Base-by-base conservation (phyloP, 495 filamentous ascomycete genomes). In the Thozetella sp. region DNA sequence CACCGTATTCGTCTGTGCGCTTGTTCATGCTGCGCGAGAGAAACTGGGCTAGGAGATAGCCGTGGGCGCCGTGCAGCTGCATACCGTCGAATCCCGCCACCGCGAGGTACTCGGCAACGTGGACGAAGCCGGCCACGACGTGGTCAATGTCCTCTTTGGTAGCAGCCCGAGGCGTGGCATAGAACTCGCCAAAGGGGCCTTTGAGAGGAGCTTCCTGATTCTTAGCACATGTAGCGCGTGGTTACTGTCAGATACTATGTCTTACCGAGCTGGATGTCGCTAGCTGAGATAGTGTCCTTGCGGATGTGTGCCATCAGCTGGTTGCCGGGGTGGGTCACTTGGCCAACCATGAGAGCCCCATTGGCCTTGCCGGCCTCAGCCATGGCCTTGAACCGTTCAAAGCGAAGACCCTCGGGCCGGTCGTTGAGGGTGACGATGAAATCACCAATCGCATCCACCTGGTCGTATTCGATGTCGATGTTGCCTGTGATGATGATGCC, bases 1-100 rank as follows among this genome's bases (percentile, higher is more conserved):
- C 87, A 24, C 87, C 87, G 62, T 88, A 90, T 53, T 80, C 70
- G 68, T 89, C 87, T 0, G 78, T 85, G 20, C 87, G 82, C 54
- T 69, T 74, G 63, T 89, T 90, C 13, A 85, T 88, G 0, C 78
- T 75, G 1, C 72, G 72, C 12, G 86, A 82, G 22, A 90, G 70
- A 70, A 92, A 90, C 68, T 90, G 81, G 27, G 88, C 74, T 13
- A 91, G 69, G 19, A 91, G 79, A 64, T 91, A 91, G 19, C 88
- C 86, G 66, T 87, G 83, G 10, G 74, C 74, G 24, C 73, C 82
- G 58, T 87, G 85, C 1, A 88, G 71, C 67, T 88, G 54, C 20
- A 87, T 77, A 12, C 85, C 85, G 63, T 88, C 84, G 54, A 73
- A 87, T n/a, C 85, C 85, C 19, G 83, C 84, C 61, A 77, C 79